phyloP scores from a whole-genome alignment of 805 yeast species.

The Clavispora fructus region DNA sequence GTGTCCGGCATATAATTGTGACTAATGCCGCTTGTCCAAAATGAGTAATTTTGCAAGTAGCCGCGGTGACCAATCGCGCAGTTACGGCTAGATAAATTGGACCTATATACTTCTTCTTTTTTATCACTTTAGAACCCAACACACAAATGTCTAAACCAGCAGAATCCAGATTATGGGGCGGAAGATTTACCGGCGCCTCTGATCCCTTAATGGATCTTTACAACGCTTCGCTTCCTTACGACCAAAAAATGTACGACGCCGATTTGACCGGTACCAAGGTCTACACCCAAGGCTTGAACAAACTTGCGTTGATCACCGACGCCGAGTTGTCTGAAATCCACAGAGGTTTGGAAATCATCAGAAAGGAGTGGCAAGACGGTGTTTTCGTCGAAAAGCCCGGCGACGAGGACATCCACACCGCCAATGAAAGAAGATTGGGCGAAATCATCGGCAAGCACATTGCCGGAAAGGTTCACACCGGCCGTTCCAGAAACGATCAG shows the following conservation, averaged over 20 bases:
- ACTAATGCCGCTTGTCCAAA: background rate
- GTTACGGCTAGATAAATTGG: background rate
- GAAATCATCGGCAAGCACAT: constrained; percentile 90
- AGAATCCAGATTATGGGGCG: constrained; percentile 91
- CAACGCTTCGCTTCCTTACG: constrained; percentile 95
- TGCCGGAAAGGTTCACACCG: constrained; percentile 99
- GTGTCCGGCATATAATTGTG: background rate
- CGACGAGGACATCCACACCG: constrained; percentile 98
- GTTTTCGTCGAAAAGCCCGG: constrained; percentile 73
- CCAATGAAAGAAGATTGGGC: constrained; percentile 95
- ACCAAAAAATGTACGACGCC: constrained; percentile 88
- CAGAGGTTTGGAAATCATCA: constrained; percentile 66
- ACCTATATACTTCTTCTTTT: background rate
- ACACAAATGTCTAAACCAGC: constrained; percentile 36
- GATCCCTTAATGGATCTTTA: constrained; percentile 97
- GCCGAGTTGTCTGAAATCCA: constrained; percentile 80
- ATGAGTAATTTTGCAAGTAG: background rate
- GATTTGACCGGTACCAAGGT: constrained; percentile 93
- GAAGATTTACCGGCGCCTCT: constrained; percentile 93
- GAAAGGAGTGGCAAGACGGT: constrained; percentile 74
- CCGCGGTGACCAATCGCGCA: background rate
- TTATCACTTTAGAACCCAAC: background rate
- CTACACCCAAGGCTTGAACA: constrained; percentile 80
- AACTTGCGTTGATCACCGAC: constrained; percentile 65
- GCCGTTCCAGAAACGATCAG: constrained; percentile 97